Evolutionary conservation across 2,329 filamentous ascomycete species (phyloP).

Genomic region (Amylocarpus encephaloides): DNA sequence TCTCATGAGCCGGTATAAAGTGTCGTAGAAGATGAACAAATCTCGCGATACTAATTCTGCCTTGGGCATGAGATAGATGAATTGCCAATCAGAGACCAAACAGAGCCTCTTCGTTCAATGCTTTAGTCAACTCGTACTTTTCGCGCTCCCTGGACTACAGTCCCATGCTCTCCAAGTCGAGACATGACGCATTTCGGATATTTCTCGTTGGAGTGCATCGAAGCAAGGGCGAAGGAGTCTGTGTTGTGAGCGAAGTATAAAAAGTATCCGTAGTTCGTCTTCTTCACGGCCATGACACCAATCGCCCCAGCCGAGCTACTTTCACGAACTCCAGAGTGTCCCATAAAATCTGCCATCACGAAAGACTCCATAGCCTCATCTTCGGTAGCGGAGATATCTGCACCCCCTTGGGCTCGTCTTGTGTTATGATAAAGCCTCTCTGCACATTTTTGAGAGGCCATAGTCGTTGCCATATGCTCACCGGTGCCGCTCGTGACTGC

Average conservation of each 20-base stretch:
- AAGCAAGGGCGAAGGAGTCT: slow-evolving; percentile 78
- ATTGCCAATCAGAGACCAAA: neutral
- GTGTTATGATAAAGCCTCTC: slow-evolving; percentile 73
- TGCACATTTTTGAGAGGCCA: slow-evolving; percentile 82
- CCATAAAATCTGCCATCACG: slow-evolving; percentile 86
- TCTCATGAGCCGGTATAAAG: too few species aligned
- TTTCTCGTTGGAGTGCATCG: slow-evolving; percentile 74
- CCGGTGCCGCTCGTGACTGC: slow-evolving; percentile 90
- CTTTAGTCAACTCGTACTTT: slow-evolving; percentile 27
- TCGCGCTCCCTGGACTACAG: slow-evolving; percentile 29
- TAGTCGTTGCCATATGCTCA: slow-evolving; percentile 94
- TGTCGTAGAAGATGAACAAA: too few species aligned
- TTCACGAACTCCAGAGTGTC: slow-evolving; percentile 74
- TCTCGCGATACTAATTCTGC: too few species aligned
- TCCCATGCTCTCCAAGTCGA: slow-evolving; percentile 39
- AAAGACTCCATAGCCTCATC: slow-evolving; percentile 74
- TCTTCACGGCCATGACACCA: slow-evolving; percentile 86
- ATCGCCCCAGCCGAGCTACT: slow-evolving; percentile 83
- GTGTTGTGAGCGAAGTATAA: slow-evolving; percentile 97
- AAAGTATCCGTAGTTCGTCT: slow-evolving; percentile 66
- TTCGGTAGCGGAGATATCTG: slow-evolving; percentile 61
- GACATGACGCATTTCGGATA: slow-evolving; percentile 84
- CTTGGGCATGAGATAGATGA: neutral
- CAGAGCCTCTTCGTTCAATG: neutral
- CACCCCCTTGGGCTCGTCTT: slow-evolving; percentile 53